Base-by-base conservation (phyloP, 139 green algal species). In the Micractinium conductrix region DNA sequence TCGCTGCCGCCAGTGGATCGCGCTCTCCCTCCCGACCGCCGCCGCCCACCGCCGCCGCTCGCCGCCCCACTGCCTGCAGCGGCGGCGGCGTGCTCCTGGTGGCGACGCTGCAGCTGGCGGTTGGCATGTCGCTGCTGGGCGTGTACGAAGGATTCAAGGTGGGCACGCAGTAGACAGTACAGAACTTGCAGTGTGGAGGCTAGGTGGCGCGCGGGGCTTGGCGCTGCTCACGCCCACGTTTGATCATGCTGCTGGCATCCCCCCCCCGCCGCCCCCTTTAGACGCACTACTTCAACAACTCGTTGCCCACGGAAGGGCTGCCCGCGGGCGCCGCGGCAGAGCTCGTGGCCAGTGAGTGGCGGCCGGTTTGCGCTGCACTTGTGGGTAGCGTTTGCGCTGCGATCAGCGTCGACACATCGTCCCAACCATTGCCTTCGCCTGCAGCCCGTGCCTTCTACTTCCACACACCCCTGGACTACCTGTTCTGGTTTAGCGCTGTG, bases 401-500 rank as follows among this genome's bases (percentile, higher is more conserved):
- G n/a, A n/a, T n/a, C n/a, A n/a, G n/a, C n/a, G n/a, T n/a, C n/a
- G n/a, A 58, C 48, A 58, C 48, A 58, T 58, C 48, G 10, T 14
- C n/a, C n/a, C n/a, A 58, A 58, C 48, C 48, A 58, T 58, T 58
- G 48, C 48, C 48, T 10, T 10, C 48, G 6, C 33, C 10, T n/a
- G 83, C 73, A 70, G 83, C 55, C 14, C 60, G 74, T 1, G 67
- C 48, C 43, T 53, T 85, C 30, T 65, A 45, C 69, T 89, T 78
- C 65, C 84, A 45, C 33, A 86, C 78, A 12, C 87, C 87, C 0
- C 74, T 93, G 53, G 90, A 91, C 30, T 86, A 85, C 69, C 60
- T 91, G 8, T 94, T 94, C 69, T 93, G 87, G 48, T 79, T 92
- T 6, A 67, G 84, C 22, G 89, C 89, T 0, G 58, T 88, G 58